phyloP scores from a whole-genome alignment of 2,329 filamentous ascomycete genomes.

The Diaporthe longicolla region DNA sequence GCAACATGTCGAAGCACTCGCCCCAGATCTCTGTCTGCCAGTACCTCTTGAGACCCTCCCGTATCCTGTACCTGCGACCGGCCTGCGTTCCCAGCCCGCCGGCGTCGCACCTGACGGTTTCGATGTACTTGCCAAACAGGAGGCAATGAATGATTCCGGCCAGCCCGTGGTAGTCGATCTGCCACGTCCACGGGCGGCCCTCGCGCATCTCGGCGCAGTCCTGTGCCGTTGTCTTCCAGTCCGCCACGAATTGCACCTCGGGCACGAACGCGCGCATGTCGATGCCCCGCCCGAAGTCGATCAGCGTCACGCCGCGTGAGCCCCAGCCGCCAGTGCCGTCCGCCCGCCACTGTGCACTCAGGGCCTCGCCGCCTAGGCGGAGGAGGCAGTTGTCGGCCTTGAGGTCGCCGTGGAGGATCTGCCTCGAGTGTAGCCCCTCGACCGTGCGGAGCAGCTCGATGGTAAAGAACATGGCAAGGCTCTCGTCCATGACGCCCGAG shows the following conservation, averaged over 20 bases:
- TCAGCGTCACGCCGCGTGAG: slow-evolving; percentile 84
- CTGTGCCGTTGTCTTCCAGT: slow-evolving; percentile 90
- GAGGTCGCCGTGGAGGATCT: slow-evolving; percentile 90
- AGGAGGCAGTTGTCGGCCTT: slow-evolving; percentile 97
- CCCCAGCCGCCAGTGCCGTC: slow-evolving; percentile 85
- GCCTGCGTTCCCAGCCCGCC: slow-evolving; percentile 67
- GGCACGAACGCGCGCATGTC: slow-evolving; percentile 89
- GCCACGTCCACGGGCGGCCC: slow-evolving; percentile 94
- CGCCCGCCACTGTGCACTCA: slow-evolving; percentile 76
- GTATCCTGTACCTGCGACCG: slow-evolving; percentile 81
- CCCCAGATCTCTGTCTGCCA: slow-evolving; percentile 96
- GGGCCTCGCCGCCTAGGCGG: slow-evolving; percentile 75
- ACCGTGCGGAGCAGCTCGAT: slow-evolving; percentile 92
- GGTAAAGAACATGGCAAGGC: slow-evolving; percentile 93
- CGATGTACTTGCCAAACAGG: slow-evolving; percentile 95
- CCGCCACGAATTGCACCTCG: slow-evolving; percentile 89
- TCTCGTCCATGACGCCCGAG: slow-evolving; percentile 87
- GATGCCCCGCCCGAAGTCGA: slow-evolving; percentile 95
- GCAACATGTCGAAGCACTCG: slow-evolving; percentile 84
- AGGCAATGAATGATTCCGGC: slow-evolving; percentile 90
- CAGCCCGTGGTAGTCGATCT: slow-evolving; percentile 95
- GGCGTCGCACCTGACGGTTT: slow-evolving; percentile 74
- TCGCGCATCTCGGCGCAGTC: slow-evolving; percentile 98
- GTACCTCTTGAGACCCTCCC: slow-evolving; percentile 90
- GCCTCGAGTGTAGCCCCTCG: slow-evolving; percentile 85